These are phyloP conservation scores for Mucor racemosus DNA, from an alignment of 371 early-diverging fungal species.

Conservation along the genomic window DNA sequence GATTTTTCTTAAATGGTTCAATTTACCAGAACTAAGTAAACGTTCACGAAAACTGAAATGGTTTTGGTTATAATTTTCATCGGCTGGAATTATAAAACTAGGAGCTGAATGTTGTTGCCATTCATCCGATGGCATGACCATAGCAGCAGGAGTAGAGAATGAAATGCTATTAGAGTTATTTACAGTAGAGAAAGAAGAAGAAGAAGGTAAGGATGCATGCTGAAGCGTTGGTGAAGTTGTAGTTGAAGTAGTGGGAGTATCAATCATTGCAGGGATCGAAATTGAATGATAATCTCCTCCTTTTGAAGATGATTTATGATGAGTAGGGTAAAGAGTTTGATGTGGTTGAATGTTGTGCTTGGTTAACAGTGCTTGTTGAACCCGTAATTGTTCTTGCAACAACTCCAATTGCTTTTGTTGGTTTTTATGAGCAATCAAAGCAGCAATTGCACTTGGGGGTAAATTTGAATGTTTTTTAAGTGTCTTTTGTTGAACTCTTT, in stretches of 20 bases:
- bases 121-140: slow-evolving; percentile 21
- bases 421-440: slow-evolving; percentile 36
- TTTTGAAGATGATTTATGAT: background rate
- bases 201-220: slow-evolving; percentile 17
- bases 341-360: slow-evolving; percentile 26
- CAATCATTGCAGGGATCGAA: slow-evolving; percentile 31
- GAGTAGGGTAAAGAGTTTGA: slow-evolving; percentile 14
- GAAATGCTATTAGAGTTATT: slow-evolving; percentile 4
- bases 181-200: background rate
- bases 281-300: slow-evolving; percentile 26
- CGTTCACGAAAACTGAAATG: slow-evolving; percentile 32
- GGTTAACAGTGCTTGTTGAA: slow-evolving; percentile 39
- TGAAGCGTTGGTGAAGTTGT: slow-evolving; percentile 16
- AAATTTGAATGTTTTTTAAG: slow-evolving; percentile 4
- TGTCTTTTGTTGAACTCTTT: slow-evolving; percentile 14
- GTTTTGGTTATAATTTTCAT: slow-evolving; percentile 15
- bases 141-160: slow-evolving; percentile 4
- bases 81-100: slow-evolving; percentile 39
- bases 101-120: slow-evolving; percentile 18
- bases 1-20: slow-evolving; percentile 27
- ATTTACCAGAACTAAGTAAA: slow-evolving; percentile 33
- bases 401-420: slow-evolving; percentile 42
- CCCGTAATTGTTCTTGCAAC: slow-evolving; percentile 45
- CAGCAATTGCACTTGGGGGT: slow-evolving; percentile 30
- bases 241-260: slow-evolving; percentile 15